phyloP scores from a whole-genome alignment of 306 rosid genomes.

The Dicorynia guianensis region DNA sequence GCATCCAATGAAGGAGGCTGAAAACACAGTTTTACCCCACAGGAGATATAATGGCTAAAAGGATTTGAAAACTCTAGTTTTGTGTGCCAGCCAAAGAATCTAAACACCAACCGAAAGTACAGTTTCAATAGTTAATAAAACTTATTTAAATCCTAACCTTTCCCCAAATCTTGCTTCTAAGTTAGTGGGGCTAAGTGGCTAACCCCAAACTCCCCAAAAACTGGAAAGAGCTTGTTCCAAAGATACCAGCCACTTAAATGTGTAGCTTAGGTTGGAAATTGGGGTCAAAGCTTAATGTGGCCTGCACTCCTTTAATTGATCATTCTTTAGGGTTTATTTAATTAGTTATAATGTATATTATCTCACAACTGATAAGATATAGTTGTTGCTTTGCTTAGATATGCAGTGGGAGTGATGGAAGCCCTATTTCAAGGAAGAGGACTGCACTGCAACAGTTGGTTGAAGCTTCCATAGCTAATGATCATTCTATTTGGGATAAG shows the following conservation, averaged over 20 bases:
- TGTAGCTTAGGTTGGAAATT: background rate
- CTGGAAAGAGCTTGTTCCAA: background rate
- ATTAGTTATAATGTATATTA: constrained; percentile 10
- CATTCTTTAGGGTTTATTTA: constrained; percentile 16
- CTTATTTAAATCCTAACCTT: background rate
- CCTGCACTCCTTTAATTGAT: constrained; percentile 8
- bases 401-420: constrained; percentile 72
- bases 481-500: constrained; percentile 84
- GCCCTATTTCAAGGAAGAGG: constrained; percentile 64
- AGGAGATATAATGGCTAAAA: constrained; percentile 22
- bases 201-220: constrained; percentile 10
- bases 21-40: background rate
- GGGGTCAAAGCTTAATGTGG: constrained; percentile 7
- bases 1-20: background rate
- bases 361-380: constrained; percentile 27
- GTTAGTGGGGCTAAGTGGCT: background rate
- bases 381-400: constrained; percentile 57
- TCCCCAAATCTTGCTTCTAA: background rate
- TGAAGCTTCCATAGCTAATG: constrained; percentile 79
- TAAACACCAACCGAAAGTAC: constrained; percentile 8
- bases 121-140: background rate
- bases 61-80: background rate
- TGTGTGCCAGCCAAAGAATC: background rate
- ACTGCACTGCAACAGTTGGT: constrained; percentile 84
- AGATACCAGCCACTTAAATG: background rate